Conservation (phyloP, 1,284 basidiomycete genomes). For the Naganishia sp. region DNA sequence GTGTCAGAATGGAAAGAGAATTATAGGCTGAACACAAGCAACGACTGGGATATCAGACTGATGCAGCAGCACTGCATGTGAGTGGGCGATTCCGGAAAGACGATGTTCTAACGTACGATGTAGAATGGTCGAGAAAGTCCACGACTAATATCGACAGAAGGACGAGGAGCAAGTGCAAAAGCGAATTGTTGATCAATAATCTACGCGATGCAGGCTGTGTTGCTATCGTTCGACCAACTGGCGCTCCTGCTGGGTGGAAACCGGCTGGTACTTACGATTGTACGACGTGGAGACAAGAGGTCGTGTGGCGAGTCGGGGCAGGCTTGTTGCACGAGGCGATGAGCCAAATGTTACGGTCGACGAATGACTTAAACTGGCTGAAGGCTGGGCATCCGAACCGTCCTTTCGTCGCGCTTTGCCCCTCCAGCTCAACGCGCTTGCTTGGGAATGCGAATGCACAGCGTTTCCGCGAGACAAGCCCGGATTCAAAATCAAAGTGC, state of each 20-base stretch:
- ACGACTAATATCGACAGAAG: neutral
- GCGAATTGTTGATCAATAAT: slow-evolving; percentile 23
- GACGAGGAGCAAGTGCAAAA: neutral
- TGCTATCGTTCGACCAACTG: neutral
- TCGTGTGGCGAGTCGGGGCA: too few relatives aligned
- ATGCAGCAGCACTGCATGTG: neutral
- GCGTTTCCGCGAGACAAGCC: slow-evolving; percentile 2
- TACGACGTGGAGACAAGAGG: neutral
- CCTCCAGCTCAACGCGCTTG: neutral
- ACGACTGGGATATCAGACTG: neutral
- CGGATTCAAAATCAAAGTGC: slow-evolving; percentile 6
- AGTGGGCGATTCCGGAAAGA: neutral
- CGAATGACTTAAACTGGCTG: slow-evolving; percentile 1
- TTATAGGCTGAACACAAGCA: slow-evolving; percentile 4
- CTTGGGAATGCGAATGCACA: neutral
- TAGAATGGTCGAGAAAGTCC: neutral
- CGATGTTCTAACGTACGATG: too few relatives aligned
- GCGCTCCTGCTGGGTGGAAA: neutral
- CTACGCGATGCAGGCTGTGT: slow-evolving; percentile 22
- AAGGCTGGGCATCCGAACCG: neutral
- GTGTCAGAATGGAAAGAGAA: neutral
- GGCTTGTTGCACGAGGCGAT: neutral
- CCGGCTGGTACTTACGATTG: slow-evolving; percentile 10
- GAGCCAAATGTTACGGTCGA: slow-evolving; percentile 4
- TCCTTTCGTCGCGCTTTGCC: slow-evolving; percentile 11